These are phyloP conservation scores for Podila verticillata DNA, from an alignment of 192 early-diverging fungal species.

Conservation along the genomic window DNA sequence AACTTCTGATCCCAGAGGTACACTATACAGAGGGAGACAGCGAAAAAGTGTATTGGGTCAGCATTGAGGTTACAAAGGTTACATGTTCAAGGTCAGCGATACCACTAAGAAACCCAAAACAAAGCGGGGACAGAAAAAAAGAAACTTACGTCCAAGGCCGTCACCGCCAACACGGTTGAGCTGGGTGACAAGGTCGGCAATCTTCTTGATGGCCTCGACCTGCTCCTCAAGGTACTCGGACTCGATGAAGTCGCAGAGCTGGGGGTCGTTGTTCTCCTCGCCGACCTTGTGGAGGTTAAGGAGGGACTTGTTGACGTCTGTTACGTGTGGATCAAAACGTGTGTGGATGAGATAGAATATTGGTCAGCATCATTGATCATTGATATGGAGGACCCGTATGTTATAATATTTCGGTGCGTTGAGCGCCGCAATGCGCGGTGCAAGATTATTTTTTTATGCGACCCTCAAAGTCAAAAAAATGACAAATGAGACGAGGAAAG, in stretches of 20 bases:
- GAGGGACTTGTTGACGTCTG: conserved; percentile 68
- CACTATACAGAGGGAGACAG: conserved; percentile 10
- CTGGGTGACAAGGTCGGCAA: conserved; percentile 65
- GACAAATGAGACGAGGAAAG: neutral
- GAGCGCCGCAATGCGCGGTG: too few species aligned
- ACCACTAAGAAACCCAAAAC: neutral
- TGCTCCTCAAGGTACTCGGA: conserved; percentile 61
- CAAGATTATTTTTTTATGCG: neutral
- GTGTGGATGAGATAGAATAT: neutral
- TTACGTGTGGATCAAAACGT: too few species aligned
- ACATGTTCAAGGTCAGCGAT: too few species aligned
- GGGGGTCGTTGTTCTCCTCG: conserved; percentile 62
- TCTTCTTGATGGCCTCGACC: conserved; percentile 63
- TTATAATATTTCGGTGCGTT: too few species aligned
- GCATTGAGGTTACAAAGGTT: neutral
- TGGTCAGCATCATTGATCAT: too few species aligned
- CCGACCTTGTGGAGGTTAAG: conserved; percentile 64
- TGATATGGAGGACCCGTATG: too few species aligned
- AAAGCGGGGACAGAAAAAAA: neutral
- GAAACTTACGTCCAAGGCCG: conserved; percentile 43
- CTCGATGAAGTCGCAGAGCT: conserved; percentile 65
- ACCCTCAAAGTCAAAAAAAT: neutral
- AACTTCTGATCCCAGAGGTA: conserved; percentile 68
- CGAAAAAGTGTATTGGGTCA: neutral
- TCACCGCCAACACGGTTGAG: conserved; percentile 65